A percentile compares a stretch with the other conserved stretches of the same genome.
These are phyloP conservation scores for Diplodia sapinea DNA, from an alignment of 2,329 filamentous ascomycete genomes.

Conservation along the genomic window DNA sequence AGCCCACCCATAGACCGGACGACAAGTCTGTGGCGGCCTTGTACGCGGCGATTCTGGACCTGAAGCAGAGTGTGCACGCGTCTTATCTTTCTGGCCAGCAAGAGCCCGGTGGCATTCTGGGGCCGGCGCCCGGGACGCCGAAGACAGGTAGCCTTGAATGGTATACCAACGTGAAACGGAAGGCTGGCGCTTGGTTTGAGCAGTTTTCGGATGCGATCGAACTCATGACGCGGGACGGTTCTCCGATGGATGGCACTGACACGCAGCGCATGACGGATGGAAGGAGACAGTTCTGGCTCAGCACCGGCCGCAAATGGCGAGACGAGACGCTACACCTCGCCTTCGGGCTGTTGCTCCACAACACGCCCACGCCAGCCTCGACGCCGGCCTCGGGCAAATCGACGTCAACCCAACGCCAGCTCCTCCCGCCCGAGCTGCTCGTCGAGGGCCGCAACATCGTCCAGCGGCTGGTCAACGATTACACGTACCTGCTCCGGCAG, in stretches of 20 bases:
- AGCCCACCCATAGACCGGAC: constrained; percentile 9
- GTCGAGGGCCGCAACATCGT: constrained; percentile 27
- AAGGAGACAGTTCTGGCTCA: constrained; percentile 14
- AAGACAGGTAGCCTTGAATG: constrained; percentile 20
- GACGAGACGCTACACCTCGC: constrained; percentile 30
- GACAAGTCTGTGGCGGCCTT: constrained; percentile 20
- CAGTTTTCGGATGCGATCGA: constrained; percentile 15
- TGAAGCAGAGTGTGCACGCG: constrained; percentile 20
- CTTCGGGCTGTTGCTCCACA: constrained; percentile 21
- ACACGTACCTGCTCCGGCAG: constrained; percentile 22
- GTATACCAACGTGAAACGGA: constrained; percentile 15
- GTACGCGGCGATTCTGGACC: constrained; percentile 5
- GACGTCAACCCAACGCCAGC: not conserved
- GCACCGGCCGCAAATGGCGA: constrained; percentile 25
- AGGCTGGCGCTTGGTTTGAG: constrained; percentile 20
- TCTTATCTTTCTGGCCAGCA: constrained; percentile 23
- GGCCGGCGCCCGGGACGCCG: constrained; percentile 1
- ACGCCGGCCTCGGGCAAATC: constrained; percentile 6
- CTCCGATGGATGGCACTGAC: not conserved
- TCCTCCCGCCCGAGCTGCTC: constrained; percentile 8
- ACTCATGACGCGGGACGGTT: not conserved
- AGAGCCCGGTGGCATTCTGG: constrained; percentile 1
- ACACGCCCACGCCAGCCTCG: not conserved
- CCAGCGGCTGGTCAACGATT: not conserved
- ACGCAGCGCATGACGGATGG: not conserved